Evolutionary conservation across 2,329 filamentous ascomycete species (phyloP).

Genomic region (Scedosporium dehoogii): DNA sequence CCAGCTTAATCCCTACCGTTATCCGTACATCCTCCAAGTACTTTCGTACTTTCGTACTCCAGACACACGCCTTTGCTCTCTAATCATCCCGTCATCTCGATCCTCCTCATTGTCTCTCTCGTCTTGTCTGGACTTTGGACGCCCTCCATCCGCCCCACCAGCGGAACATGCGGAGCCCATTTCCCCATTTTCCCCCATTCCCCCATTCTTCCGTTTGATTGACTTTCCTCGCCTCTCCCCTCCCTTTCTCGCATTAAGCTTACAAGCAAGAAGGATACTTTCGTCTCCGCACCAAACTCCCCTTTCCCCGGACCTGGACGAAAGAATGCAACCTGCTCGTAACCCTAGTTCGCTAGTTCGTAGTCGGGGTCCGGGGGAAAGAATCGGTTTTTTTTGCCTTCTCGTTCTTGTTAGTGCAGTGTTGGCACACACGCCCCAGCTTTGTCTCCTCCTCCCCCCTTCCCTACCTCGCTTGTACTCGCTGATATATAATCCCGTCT

Average conservation of each 20-base stretch:
- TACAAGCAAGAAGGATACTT: neutral
- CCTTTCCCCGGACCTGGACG: slow-evolving; percentile 1
- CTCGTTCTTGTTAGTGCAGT: neutral
- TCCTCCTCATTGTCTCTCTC: neutral
- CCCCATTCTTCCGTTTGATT: slow-evolving; percentile 4
- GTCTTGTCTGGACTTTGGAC: neutral
- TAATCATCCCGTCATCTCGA: neutral
- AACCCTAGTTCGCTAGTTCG: neutral
- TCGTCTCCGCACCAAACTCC: neutral
- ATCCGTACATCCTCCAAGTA: neutral
- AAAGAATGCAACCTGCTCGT: neutral
- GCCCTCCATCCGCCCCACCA: neutral
- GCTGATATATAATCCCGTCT: neutral
- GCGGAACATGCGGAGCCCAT: neutral
- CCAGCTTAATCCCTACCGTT: neutral
- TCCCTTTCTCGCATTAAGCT: neutral
- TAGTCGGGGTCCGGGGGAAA: neutral
- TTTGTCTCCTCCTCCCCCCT: neutral
- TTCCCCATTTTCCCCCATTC: neutral
- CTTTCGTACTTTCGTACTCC: neutral
- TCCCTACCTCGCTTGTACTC: neutral
- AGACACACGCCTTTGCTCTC: neutral
- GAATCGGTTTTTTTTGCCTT: neutral
- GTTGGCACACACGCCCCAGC: neutral
- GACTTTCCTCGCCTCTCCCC: neutral